Evolutionary conservation across 2,329 filamentous ascomycete species (phyloP), one percentile per base, ranked within the genome.

Genomic region (Sporothrix curviconia): DNA sequence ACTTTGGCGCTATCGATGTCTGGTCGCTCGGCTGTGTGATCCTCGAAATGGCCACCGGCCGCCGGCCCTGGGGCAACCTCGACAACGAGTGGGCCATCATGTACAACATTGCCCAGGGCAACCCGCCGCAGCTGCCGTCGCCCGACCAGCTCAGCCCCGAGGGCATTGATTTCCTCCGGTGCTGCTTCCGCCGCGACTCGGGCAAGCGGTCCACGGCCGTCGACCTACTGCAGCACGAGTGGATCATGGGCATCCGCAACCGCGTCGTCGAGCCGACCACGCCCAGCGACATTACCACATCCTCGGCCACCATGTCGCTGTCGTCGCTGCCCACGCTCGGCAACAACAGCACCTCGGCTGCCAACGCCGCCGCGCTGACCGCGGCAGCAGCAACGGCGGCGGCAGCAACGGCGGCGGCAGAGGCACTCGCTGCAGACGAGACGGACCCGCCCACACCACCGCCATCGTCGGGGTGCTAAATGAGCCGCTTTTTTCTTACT

Each of bases 61-160:
- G 91, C 61, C 85, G 92, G 15, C 94, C 94, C 1, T 99, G 94
- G 94, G 90, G 91, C 25, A 90, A 87, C 63, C 84, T 97, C 47
- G 94, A 99, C 75, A 99, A 99, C 69, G 94, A 99, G 72, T 99
- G 92, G 91, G 94, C 94, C 42, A 97, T 99, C 75, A 99, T 99
- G 94, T 99, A 96, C 80, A 97, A 97, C 76, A 99, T 99, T 67
- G 94, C 94, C 1, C 92, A 96, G 69, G 94, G 94, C 63, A 95
- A 96, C 66, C 89, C 91, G 50, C 94, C 94, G 6, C 87, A 90
- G 68, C 78, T 96, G 57, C 94, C 94, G 1, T 79, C 83, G 1
- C 70, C 77, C 1, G 92, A 97, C 54, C 92, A 97, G 72, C 81
- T 99, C 62, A 94, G 89, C 67, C 81, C 86, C 0, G 74, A 83